Conservation (phyloP, 1,139 yeast species). For the Nematodospora anomalae region DNA sequence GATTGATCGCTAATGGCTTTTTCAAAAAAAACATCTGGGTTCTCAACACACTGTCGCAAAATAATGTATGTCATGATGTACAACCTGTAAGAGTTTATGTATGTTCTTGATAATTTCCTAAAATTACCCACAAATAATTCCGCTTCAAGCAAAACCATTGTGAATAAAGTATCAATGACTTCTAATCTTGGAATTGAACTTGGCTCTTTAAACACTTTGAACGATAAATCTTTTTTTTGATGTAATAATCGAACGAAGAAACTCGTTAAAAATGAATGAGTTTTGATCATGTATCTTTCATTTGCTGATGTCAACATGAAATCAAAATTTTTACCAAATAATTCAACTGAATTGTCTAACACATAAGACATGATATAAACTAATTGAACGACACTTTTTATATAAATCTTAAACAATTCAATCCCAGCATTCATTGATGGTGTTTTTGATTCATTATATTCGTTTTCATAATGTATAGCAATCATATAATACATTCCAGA, state of each 20-base stretch:
- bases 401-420: conserved; percentile 45
- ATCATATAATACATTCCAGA: conserved; percentile 47
- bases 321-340: conserved; percentile 46
- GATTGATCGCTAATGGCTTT: conserved; percentile 28
- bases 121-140: conserved; percentile 49
- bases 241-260: conserved; percentile 44
- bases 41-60: conserved; percentile 44
- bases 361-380: conserved; percentile 48
- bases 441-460: conserved; percentile 28
- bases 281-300: conserved; percentile 46
- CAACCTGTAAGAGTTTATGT: conserved; percentile 42
- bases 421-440: conserved; percentile 43
- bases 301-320: conserved; percentile 38
- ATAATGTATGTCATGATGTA: conserved; percentile 46
- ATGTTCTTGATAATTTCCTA: conserved; percentile 37
- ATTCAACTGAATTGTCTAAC: conserved; percentile 43
- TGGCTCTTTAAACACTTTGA: conserved; percentile 24
- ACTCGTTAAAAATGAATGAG: conserved; percentile 42
- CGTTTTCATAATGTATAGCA: conserved; percentile 43
- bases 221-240: conserved; percentile 36
- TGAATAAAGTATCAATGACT: conserved; percentile 36
- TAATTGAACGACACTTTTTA: conserved; percentile 45
- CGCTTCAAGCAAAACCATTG: conserved; percentile 39
- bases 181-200: conserved; percentile 29
- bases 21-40: conserved; percentile 41